Base-by-base conservation (phyloP, 2,329 filamentous ascomycete species). In the Claviceps citrina region DNA sequence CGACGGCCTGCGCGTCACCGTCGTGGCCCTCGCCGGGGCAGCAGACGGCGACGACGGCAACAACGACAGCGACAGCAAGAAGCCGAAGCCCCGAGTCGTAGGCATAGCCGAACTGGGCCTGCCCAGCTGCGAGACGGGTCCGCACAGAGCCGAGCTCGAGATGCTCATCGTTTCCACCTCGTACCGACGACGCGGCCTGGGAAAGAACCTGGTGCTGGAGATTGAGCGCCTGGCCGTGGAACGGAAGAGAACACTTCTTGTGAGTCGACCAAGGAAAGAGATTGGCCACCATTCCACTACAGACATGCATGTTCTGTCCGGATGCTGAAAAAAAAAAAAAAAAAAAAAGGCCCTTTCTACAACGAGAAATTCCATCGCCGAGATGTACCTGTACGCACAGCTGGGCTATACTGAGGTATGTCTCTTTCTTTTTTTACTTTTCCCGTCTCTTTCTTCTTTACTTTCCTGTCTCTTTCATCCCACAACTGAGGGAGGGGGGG, bases 111-210 rank as follows among this genome's bases (percentile, higher is more conserved):
- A 44, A 25, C 34, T 46, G 16, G 39, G 36, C 16, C 39, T 42
- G 36, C 31, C 39, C 4, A 37, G 39, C 4, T 39, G 36, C 7
- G 44, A 46, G n/a, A 42, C 44, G 19, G 44, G 44, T 3, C 37
- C 44, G 3, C 44, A 44, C 19, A 30, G 44, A 8, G 42, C 31
- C 3, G 39, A 42, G 8, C n/a, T 46, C 7, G 44, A 46, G 42
- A 40, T 46, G 42, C 27, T 46, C 16, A 46, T 43, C 33, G 44
- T 46, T 7, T 44, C 43, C 15, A 26, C 44, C 3, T 36, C 20
- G 4, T 36, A 41, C 32, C 36, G 44, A 12, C 30, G 37, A 9
- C 39, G 30, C 9, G 43, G 43, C 3, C 9, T 44, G 16, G 42
- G 30, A 4, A 43, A 22, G 5, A 39, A 22, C 7, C 26, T 46